Evolutionary conservation across 2,329 filamentous ascomycete genomes (phyloP), one percentile per base, ranked within the genome.

Genomic region (Calonectria pauciramosa): DNA sequence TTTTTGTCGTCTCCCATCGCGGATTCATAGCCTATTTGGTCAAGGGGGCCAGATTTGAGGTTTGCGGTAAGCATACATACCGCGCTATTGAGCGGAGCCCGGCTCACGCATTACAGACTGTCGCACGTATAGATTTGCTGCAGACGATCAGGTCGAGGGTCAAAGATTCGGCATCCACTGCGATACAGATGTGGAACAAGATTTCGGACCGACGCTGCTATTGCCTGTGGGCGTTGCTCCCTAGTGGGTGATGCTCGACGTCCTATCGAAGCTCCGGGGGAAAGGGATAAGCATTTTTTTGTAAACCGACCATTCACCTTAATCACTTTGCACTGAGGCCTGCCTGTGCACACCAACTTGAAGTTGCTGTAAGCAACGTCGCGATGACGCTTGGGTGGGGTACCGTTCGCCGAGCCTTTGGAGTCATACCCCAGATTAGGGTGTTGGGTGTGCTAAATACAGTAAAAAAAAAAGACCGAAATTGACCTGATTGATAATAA

Each of bases 1-100:
- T 81, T 11, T 14, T 75, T 20, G 18, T 81, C 1, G 64, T 80
- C 9, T 77, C 74, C 1, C 79, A 80, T 44, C 74, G 78, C 5
- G 78, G 75, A 2, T 74, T 80, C 14, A 76, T 78, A 34, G 79
- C 79, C 0, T 81, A 75, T 18, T 34, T 80, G 16, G 79, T 77
- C 1, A 59, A 78, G 16, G 79, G 78, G 0, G 75, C 70, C 0
- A 73, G 75, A 14, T 81, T 80, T 14, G 70, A 71, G 3, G 72
- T 79, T 30, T 81, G 79, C 6, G 76, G 78, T 80, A 70, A 44
- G 77, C 11, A 34, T n/a, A 9, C n/a, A 36, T 20, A 2, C 28
- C 3, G 8, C 20, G 14, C n/a, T 10, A 34, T 16, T 5, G 9
- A 5, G 5, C 0, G 0, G 4, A 14, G 8, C 14, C 20, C 30